Percentiles rank a stretch among this genome's conserved stretches.
Conservation (phyloP, 306 rosid genomes). For the Crotalaria pallida region DNA sequence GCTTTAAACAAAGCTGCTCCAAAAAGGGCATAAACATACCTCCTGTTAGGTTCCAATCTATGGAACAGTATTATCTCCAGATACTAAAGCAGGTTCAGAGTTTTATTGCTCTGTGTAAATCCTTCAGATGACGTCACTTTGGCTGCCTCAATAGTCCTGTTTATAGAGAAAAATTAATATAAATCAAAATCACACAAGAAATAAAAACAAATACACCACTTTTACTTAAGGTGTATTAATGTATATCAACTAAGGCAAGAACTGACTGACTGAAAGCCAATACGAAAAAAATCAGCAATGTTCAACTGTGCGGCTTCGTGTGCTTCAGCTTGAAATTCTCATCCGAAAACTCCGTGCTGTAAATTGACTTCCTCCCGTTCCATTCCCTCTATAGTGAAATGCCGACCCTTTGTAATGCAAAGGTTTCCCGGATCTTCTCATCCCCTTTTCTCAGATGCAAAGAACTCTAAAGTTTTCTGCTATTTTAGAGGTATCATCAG, state of each 20-base stretch:
- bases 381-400: constrained; percentile 74
- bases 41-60: constrained; percentile 75
- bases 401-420: constrained; percentile 64
- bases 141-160: constrained; percentile 91
- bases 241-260: not conserved
- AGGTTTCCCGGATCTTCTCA: constrained; percentile 58
- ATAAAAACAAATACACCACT: constrained; percentile 3
- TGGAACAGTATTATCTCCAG: constrained; percentile 62
- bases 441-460: constrained; percentile 73
- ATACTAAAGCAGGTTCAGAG: constrained; percentile 91
- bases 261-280: too few species aligned
- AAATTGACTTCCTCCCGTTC: constrained; percentile 86
- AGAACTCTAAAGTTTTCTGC: constrained; percentile 94
- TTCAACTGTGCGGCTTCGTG: constrained; percentile 40
- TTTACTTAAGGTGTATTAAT: not conserved
- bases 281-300: not conserved
- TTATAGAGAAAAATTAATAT: not conserved
- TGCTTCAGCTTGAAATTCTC: constrained; percentile 77
- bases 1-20: constrained; percentile 13
- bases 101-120: constrained; percentile 92
- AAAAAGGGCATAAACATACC: constrained; percentile 40
- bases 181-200: not conserved
- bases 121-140: constrained; percentile 97
- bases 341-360: constrained; percentile 57
- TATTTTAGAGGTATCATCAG: constrained; percentile 68